phyloP scores from a whole-genome alignment of 768 basidiomycete genomes.

The Phylloporus arenicola region DNA sequence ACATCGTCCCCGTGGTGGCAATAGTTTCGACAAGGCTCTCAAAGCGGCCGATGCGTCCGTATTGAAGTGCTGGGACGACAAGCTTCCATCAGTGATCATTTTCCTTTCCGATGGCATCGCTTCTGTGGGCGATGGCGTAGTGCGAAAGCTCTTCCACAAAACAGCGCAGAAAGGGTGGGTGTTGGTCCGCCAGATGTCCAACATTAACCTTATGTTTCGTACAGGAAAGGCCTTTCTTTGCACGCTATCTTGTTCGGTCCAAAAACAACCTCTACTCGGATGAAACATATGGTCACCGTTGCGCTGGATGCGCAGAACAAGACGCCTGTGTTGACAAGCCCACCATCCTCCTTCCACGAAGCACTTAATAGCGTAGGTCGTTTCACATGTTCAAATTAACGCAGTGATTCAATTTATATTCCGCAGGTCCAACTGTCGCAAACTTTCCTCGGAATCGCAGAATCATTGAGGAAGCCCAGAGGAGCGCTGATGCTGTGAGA shows the following conservation, averaged over 20 bases:
- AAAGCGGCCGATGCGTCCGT: conserved; percentile 33
- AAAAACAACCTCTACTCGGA: conserved; percentile 11
- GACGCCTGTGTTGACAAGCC: conserved; percentile 22
- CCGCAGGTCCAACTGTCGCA: conserved; percentile 45
- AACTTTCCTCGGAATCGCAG: conserved; percentile 53
- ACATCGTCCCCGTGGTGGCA: conserved; percentile 34
- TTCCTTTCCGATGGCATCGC: conserved; percentile 57
- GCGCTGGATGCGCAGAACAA: conserved; percentile 43
- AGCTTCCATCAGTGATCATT: conserved; percentile 45
- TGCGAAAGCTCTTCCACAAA: conserved; percentile 35
- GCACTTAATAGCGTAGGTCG: conserved; percentile 45
- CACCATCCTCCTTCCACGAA: conserved; percentile 43
- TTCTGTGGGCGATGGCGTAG: conserved; percentile 24
- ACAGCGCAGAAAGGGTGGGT: conserved; percentile 40
- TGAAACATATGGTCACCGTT: conserved; percentile 44
- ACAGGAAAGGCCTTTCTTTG: conserved; percentile 50
- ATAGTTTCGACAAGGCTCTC: conserved; percentile 41
- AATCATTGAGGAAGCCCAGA: conserved; percentile 49
- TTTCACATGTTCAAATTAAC: neutral
- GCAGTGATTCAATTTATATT: neutral
- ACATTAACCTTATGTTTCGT: neutral
- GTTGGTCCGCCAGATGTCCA: neutral
- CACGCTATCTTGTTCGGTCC: conserved; percentile 54
- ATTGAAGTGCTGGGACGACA: conserved; percentile 39
- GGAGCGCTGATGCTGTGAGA: conserved; percentile 38